These are phyloP conservation scores for Lippia alba DNA, from an alignment of 305 asterid genomes.

Conservation along the genomic window DNA sequence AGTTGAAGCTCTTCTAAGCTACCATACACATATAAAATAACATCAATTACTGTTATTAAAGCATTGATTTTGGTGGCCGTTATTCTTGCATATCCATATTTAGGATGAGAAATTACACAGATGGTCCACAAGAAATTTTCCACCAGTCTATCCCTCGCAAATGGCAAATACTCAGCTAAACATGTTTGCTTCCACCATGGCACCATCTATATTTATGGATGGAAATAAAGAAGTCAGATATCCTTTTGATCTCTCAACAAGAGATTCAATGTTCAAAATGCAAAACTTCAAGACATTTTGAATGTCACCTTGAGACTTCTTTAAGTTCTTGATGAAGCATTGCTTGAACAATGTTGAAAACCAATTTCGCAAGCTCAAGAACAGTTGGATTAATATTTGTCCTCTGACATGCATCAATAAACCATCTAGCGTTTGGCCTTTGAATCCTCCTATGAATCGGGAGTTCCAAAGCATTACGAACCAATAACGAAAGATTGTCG, in stretches of 20 bases:
- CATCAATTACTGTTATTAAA: slow-evolving; percentile 47
- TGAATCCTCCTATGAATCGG: slow-evolving; percentile 50
- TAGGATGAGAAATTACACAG: slow-evolving; percentile 44
- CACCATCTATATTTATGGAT: slow-evolving; percentile 45
- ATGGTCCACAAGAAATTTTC: slow-evolving; percentile 49
- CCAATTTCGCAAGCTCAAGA: slow-evolving; percentile 52
- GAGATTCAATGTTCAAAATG: no score
- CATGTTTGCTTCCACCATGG: slow-evolving; percentile 50
- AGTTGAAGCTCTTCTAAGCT: slow-evolving; percentile 50
- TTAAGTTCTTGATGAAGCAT: no score
- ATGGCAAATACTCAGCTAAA: slow-evolving; percentile 36
- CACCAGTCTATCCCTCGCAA: slow-evolving; percentile 39
- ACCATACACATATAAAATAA: slow-evolving; percentile 55
- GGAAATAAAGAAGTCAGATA: no score
- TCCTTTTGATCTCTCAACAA: no score
- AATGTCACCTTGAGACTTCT: no score
- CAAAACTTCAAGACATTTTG: background rate
- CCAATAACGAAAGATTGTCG: slow-evolving; percentile 23
- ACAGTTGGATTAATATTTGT: slow-evolving; percentile 32
- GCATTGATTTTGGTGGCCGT: slow-evolving; percentile 43
- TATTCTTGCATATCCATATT: slow-evolving; percentile 32
- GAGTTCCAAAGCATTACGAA: slow-evolving; percentile 43
- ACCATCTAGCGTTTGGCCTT: slow-evolving; percentile 47
- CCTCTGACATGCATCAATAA: slow-evolving; percentile 39
- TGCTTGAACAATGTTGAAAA: slow-evolving; percentile 37